Conservation (phyloP, 495 filamentous ascomycete species). For the Penicillium pulvis region DNA sequence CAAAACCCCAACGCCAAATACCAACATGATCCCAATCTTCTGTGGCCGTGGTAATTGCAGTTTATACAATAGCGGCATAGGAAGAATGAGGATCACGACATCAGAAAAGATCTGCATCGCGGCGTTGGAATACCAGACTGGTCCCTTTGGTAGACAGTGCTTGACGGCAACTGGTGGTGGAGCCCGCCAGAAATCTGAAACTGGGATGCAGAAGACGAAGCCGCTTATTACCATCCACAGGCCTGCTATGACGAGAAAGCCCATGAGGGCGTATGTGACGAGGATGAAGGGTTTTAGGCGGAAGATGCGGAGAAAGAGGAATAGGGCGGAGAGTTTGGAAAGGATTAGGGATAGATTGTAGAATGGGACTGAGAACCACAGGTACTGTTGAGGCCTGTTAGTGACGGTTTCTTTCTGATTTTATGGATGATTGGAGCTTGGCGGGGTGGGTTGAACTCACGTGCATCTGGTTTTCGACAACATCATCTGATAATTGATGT, state of each 20-base stretch:
- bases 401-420: neutral
- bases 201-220: slow-evolving; percentile 41
- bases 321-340: slow-evolving; percentile 46
- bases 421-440: neutral
- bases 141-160: slow-evolving; percentile 36
- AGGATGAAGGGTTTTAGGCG: slow-evolving; percentile 28
- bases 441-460: slow-evolving; percentile 12
- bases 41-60: slow-evolving; percentile 44
- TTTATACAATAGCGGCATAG: slow-evolving; percentile 42
- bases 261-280: slow-evolving; percentile 32
- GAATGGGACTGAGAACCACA: slow-evolving; percentile 41
- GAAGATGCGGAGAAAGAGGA: slow-evolving; percentile 47
- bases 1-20: slow-evolving; percentile 55
- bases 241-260: slow-evolving; percentile 34
- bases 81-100: slow-evolving; percentile 49
- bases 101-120: slow-evolving; percentile 50
- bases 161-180: neutral
- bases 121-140: slow-evolving; percentile 46
- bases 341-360: slow-evolving; percentile 48
- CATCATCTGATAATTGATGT: neutral
- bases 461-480: slow-evolving; percentile 11
- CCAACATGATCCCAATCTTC: slow-evolving; percentile 40
- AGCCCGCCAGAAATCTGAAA: slow-evolving; percentile 33
- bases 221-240: slow-evolving; percentile 42
- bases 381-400: slow-evolving; percentile 21